Percentiles rank a stretch among this genome's conserved stretches.
phyloP scores from a whole-genome alignment of 2,329 filamentous ascomycete genomes.

The Talaromyces sp. region DNA sequence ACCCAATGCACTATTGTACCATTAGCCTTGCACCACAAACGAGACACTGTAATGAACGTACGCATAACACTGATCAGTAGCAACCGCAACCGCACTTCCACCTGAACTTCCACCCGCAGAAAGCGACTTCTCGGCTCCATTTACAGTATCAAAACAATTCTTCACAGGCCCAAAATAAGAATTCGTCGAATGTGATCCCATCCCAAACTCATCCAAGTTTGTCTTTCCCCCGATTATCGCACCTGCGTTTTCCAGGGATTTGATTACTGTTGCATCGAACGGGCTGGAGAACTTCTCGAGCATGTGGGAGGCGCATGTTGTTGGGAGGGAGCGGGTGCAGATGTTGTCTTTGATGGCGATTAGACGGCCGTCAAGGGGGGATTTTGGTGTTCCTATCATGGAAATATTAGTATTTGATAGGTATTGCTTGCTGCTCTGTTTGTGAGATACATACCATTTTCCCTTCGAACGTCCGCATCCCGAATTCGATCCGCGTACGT shows the following conservation, averaged over 20 bases:
- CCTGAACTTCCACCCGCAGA: constrained; percentile 90
- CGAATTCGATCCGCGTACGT: constrained; percentile 36
- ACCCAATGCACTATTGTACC: constrained; percentile 63
- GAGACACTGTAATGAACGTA: constrained; percentile 32
- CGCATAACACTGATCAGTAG: constrained; percentile 58
- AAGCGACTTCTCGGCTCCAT: constrained; percentile 45
- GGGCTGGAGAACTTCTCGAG: constrained; percentile 70
- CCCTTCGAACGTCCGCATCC: constrained; percentile 36
- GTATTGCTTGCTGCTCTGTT: too few relatives aligned
- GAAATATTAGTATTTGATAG: neutral
- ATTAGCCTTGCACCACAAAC: constrained; percentile 11
- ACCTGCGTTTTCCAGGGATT: constrained; percentile 61
- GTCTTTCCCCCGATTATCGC: constrained; percentile 71
- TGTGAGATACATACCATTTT: constrained; percentile 29
- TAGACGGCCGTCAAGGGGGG: constrained; percentile 42
- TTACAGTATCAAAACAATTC: constrained; percentile 26
- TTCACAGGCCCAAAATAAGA: constrained; percentile 66
- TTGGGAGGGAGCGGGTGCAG: constrained; percentile 61
- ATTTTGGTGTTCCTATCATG: constrained; percentile 33
- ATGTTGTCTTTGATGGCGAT: constrained; percentile 77
- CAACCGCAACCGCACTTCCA: constrained; percentile 84
- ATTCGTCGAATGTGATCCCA: constrained; percentile 77
- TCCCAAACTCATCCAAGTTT: constrained; percentile 94
- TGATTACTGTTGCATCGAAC: constrained; percentile 77
- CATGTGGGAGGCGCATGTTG: constrained; percentile 78